Conservation (phyloP, 2,329 filamentous ascomycete genomes). For the Sphaerulina populicola region DNA sequence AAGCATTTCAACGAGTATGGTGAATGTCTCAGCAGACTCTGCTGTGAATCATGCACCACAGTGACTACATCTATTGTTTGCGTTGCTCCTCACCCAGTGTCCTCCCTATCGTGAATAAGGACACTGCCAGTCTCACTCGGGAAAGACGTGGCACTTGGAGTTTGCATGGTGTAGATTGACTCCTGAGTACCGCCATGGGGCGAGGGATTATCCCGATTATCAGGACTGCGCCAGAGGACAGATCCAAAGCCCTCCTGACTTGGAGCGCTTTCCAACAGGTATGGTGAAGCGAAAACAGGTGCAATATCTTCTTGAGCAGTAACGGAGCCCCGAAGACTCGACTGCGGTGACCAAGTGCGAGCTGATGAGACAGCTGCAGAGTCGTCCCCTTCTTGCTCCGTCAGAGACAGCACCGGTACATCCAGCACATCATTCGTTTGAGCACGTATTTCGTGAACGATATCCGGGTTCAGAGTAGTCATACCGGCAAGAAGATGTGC, state of each 20-base stretch:
- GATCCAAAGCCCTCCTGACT: conserved; percentile 27
- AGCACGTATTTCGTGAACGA: conserved; percentile 40
- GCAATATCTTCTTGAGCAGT: conserved; percentile 23
- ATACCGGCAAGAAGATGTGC: conserved; percentile 71
- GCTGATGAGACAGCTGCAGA: conserved; percentile 12
- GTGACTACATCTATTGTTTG: neutral
- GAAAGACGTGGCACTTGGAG: conserved; percentile 19
- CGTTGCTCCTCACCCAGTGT: conserved; percentile 3
- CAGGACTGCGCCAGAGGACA: conserved; percentile 19
- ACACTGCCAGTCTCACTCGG: conserved; percentile 28
- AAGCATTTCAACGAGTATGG: neutral
- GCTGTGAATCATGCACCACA: neutral
- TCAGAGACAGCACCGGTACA: conserved; percentile 1
- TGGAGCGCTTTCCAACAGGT: conserved; percentile 14
- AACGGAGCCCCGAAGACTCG: conserved; percentile 24
- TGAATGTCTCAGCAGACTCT: neutral
- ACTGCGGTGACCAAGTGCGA: conserved; percentile 14
- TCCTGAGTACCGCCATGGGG: neutral
- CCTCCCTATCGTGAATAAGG: conserved; percentile 15
- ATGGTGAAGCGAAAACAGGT: conserved; percentile 21
- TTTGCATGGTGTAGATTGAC: conserved; percentile 10
- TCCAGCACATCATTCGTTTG: conserved; percentile 21
- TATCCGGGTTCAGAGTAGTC: conserved; percentile 50
- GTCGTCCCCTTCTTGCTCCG: neutral
- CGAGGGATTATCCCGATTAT: conserved; percentile 3